Evolutionary conservation across 2,329 filamentous ascomycete genomes (phyloP), one percentile per base, ranked within the genome.

Genomic region (Mycosphaerella sp.): DNA sequence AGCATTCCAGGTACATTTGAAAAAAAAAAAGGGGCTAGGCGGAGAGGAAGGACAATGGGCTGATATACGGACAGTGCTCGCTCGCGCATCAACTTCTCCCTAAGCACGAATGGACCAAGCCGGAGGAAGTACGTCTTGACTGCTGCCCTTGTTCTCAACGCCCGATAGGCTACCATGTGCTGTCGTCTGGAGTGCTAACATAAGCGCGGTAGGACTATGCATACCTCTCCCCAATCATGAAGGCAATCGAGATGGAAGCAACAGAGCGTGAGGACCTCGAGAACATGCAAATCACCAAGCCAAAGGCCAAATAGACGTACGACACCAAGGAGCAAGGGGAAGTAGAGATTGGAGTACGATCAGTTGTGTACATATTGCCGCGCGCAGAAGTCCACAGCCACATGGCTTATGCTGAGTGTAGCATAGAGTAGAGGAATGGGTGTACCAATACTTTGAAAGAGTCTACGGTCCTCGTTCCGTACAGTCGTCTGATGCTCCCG

Each of bases 1-100:
- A 75, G 91, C 93, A 66, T 84, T 94, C 75, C 93, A 98, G 80
- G 84, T 87, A 75, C 59, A 47, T 37, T 3, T 34, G 41, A 25
- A 64, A 60, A 65, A 45, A 18, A 13, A 35, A 6, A 28, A 27
- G 39, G 16, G 37, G 14, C 12, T 6, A 7, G 36, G 12, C 10
- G n/a, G 8, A 25, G 6, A 4, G 30, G 8, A n/a, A 30, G 27
- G 28, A 32, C 42, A 49, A 4, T 41, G 34, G 36, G 39, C 56
- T 57, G 34, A 59, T 17, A n/a, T 28, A 50, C 53, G 51, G 55
- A 64, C 66, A 85, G 82, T 80, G 78, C 72, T 86, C 82, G 41
- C 71, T 85, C 56, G 75, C 80, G 52, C 82, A 86, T 69, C 78
- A 81, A 62, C 72, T 86, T 53, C 74, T 86, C 46, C 82, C 83